These are phyloP conservation scores for Pseudocercospora musae DNA, from an alignment of 2,329 filamentous ascomycete species.

Conservation along the genomic window DNA sequence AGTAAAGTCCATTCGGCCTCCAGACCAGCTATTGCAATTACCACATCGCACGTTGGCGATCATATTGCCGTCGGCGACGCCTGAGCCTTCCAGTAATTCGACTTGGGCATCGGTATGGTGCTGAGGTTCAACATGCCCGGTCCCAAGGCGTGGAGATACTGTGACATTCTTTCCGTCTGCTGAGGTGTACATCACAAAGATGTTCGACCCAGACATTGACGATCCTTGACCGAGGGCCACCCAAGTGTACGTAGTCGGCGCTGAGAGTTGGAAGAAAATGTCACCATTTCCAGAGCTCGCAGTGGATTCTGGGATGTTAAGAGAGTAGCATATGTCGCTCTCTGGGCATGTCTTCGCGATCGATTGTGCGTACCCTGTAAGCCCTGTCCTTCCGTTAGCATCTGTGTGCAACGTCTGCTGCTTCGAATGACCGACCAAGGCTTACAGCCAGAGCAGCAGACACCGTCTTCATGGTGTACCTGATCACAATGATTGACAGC, in stretches of 20 bases:
- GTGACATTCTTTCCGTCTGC: slow-evolving; percentile 54
- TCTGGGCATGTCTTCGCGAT: slow-evolving; percentile 22
- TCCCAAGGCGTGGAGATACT: slow-evolving; percentile 51
- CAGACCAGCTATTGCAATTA: slow-evolving; percentile 53
- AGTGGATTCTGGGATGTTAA: slow-evolving; percentile 55
- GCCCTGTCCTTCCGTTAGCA: slow-evolving; percentile 12
- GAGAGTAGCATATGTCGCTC: slow-evolving; percentile 44
- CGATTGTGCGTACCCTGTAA: slow-evolving; percentile 22
- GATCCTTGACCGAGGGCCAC: slow-evolving; percentile 55
- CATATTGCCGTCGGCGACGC: slow-evolving; percentile 52
- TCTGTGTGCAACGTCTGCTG: no score
- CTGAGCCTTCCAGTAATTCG: slow-evolving; percentile 52
- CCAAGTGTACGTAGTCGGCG: slow-evolving; percentile 53
- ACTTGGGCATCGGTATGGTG: slow-evolving; percentile 44
- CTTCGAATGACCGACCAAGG: neutral
- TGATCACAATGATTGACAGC: neutral
- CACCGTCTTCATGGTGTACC: neutral
- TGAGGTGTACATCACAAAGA: slow-evolving; percentile 58
- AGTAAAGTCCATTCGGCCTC: slow-evolving; percentile 51
- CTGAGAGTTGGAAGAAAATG: slow-evolving; percentile 57
- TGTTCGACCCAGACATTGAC: slow-evolving; percentile 54
- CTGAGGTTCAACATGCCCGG: slow-evolving; percentile 44
- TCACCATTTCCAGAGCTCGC: slow-evolving; percentile 51
- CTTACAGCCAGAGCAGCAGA: slow-evolving; percentile 2
- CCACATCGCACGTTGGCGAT: slow-evolving; percentile 55